phyloP scores from a whole-genome alignment of 257 asterid species.

The Nicotiana sylvestris region DNA sequence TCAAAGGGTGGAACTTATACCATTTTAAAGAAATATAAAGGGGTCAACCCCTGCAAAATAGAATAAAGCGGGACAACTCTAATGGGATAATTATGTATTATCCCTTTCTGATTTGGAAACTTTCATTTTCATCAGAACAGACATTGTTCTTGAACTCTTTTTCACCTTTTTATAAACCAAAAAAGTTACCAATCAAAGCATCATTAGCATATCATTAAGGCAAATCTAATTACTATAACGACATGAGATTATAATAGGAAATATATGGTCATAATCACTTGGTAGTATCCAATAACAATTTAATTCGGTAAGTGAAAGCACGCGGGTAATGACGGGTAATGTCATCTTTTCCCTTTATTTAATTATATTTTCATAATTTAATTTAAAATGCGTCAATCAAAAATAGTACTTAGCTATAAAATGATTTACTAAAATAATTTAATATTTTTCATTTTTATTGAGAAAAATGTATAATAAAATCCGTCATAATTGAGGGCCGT shows the following conservation, averaged over 20 bases:
- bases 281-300: not conserved
- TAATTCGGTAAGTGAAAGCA: conserved; percentile 23
- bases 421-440: not conserved
- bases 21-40: no score
- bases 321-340: conserved; percentile 26
- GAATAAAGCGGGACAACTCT: no score
- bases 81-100: no score
- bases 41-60: no score
- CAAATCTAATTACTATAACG: conserved; percentile 32
- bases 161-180: conserved; percentile 5
- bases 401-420: not conserved
- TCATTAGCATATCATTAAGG: conserved; percentile 19
- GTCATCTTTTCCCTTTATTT: not conserved
- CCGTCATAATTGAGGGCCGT: not conserved
- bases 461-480: not conserved
- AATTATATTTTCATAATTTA: not conserved
- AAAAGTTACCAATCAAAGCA: conserved; percentile 14
- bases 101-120: not conserved
- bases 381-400: not conserved
- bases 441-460: not conserved
- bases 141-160: not conserved
- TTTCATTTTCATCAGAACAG: not conserved
- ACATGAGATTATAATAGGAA: conserved; percentile 18
- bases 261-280: conserved; percentile 7
- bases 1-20: no score